These are phyloP conservation scores for Fagopyrum tataricum DNA, from an alignment of 148 eudicot genomes.

Conservation along the genomic window DNA sequence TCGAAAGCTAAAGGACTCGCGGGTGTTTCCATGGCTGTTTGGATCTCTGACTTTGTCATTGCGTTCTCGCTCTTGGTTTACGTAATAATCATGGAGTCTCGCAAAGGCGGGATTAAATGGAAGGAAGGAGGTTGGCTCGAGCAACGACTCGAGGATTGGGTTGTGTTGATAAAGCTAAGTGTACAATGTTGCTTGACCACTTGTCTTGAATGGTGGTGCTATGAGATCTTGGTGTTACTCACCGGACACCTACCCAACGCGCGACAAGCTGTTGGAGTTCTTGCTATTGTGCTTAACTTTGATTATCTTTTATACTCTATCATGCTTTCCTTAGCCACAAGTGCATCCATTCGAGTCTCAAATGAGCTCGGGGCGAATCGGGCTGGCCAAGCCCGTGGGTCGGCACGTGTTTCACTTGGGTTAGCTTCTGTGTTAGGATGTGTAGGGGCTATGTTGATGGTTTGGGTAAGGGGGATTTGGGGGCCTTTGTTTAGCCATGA, in stretches of 20 bases:
- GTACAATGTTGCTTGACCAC: conserved; percentile 77
- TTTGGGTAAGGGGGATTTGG: conserved; percentile 45
- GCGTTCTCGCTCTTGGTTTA: conserved; percentile 24
- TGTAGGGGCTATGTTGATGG: conserved; percentile 39
- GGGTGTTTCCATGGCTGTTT: conserved; percentile 69
- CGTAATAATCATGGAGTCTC: conserved; percentile 31
- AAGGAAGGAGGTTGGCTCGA: conserved; percentile 73
- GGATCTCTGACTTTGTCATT: conserved; percentile 54
- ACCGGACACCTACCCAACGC: conserved; percentile 57
- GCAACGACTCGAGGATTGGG: conserved; percentile 53
- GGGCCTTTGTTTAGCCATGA: conserved; percentile 55
- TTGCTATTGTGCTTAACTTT: conserved; percentile 76
- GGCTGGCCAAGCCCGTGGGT: conserved; percentile 30
- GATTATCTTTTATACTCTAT: conserved; percentile 70
- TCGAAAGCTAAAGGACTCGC: conserved; percentile 47
- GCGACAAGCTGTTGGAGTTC: conserved; percentile 45
- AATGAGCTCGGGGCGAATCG: conserved; percentile 72
- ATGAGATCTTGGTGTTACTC: conserved; percentile 59
- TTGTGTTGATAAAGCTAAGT: conserved; percentile 33
- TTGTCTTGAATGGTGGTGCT: conserved; percentile 94
- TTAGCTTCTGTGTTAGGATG: conserved; percentile 37
- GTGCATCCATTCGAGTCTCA: conserved; percentile 72
- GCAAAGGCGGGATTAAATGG: conserved; percentile 44
- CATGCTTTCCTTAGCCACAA: conserved; percentile 61
- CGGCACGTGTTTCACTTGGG: conserved; percentile 43